Conservation (phyloP, 805 yeast species). For the Candida nitratophila region DNA sequence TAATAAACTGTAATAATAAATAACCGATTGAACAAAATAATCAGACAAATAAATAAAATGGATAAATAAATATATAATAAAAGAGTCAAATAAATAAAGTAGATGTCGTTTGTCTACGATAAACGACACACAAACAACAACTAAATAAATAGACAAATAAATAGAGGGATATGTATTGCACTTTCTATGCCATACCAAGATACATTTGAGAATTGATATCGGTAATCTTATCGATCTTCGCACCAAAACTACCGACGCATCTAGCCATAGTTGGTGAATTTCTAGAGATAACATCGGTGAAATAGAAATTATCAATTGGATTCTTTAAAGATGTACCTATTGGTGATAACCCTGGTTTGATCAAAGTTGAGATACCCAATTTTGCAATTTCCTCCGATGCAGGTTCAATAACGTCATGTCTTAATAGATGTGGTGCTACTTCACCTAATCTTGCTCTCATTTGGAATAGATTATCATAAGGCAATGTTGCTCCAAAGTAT, state of each 20-base stretch:
- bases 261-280: constrained; percentile 87
- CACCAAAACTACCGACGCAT: constrained; percentile 68
- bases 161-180: background rate
- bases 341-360: constrained; percentile 25
- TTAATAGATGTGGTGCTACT: constrained; percentile 72
- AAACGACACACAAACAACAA: background rate
- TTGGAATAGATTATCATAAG: constrained; percentile 66
- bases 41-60: no score
- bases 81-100: background rate
- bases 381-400: constrained; percentile 49
- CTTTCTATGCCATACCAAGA: constrained; percentile 23
- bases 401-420: constrained; percentile 71
- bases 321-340: constrained; percentile 44
- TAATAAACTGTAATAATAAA: no score
- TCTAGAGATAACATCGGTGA: constrained; percentile 82
- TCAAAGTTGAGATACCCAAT: constrained; percentile 42
- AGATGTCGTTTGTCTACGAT: no score
- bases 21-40: no score
- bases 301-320: constrained; percentile 78
- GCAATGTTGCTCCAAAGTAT: constrained; percentile 61
- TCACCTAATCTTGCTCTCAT: constrained; percentile 65
- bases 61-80: constrained; percentile 3
- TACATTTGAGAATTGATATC: constrained; percentile 36
- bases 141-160: constrained; percentile 2
- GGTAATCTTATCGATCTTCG: constrained; percentile 50